Percentiles rank a stretch among this genome's conserved stretches.
These are phyloP conservation scores for Dictyostelium brefeldianum DNA, from an alignment of 78 protist genomes.

Conservation along the genomic window DNA sequence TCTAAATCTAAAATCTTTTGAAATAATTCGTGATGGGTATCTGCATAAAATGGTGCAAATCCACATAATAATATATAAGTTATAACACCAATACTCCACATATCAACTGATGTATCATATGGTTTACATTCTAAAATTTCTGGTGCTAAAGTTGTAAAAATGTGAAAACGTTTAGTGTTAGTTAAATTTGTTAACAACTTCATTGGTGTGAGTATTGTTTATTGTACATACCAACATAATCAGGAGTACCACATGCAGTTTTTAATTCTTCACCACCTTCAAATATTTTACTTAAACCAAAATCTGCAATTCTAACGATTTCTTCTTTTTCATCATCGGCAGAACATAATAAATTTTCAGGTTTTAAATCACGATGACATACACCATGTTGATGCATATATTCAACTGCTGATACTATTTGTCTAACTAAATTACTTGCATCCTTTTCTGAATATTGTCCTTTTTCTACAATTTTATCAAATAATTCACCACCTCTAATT, in stretches of 20 bases:
- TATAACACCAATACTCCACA: constrained; percentile 90
- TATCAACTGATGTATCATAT: constrained; percentile 83
- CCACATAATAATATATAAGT: constrained; percentile 91
- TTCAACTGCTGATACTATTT: constrained; percentile 84
- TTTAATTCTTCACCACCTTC: constrained; percentile 77
- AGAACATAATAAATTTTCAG: constrained; percentile 83
- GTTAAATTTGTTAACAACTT: no score
- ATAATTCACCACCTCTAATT: constrained; percentile 94
- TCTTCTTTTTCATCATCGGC: constrained; percentile 80
- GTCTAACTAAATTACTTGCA: constrained; percentile 80
- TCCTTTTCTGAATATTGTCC: constrained; percentile 89
- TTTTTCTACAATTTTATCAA: constrained; percentile 88
- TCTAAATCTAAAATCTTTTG: constrained; percentile 91
- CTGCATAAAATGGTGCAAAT: constrained; percentile 95
- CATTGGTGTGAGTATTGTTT: not conserved
- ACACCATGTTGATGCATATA: constrained; percentile 86
- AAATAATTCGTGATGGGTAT: constrained; percentile 89
- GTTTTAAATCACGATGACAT: constrained; percentile 85
- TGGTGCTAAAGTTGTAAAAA: constrained; percentile 18
- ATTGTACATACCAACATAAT: constrained; percentile 63
- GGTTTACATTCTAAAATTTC: constrained; percentile 78
- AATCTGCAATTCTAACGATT: constrained; percentile 80
- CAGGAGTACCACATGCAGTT: constrained; percentile 89
- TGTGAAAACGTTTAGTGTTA: not conserved
- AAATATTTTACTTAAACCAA: constrained; percentile 82